Evolutionary conservation across 1,139 yeast genomes (phyloP).

Genomic region (Sugiyamaella novakii): DNA sequence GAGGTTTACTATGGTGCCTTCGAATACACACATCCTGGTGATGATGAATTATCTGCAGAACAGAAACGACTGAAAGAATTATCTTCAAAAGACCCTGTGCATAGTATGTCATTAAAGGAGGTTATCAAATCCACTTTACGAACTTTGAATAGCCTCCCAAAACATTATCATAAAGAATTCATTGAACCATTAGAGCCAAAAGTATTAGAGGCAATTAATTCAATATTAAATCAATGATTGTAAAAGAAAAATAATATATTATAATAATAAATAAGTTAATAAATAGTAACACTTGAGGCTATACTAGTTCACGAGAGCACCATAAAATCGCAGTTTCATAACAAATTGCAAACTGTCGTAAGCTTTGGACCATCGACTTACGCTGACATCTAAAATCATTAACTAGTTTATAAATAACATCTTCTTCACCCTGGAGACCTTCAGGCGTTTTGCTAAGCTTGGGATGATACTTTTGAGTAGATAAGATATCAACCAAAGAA

Average conservation of each 20-base stretch:
- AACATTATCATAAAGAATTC: background rate
- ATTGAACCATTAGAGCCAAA: constrained; percentile 13
- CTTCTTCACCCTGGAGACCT: constrained; percentile 37
- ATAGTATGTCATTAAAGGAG: constrained; percentile 28
- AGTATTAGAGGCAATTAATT: constrained; percentile 8
- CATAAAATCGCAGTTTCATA: constrained; percentile 55
- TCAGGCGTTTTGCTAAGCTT: constrained; percentile 1
- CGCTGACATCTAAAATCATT: constrained; percentile 69
- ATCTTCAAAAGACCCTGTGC: constrained; percentile 32
- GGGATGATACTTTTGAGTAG: constrained; percentile 25
- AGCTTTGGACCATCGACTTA: constrained; percentile 80
- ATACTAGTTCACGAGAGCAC: constrained; percentile 27
- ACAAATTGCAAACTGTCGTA: constrained; percentile 71
- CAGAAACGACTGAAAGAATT: constrained; percentile 27
- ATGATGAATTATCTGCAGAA: constrained; percentile 26
- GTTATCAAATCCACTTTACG: constrained; percentile 15
- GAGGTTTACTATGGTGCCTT: constrained; percentile 35
- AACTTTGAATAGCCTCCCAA: constrained; percentile 2
- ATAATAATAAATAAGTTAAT: constrained; percentile 18
- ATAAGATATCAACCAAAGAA: constrained; percentile 54
- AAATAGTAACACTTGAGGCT: constrained; percentile 4
- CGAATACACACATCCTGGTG: constrained; percentile 34
- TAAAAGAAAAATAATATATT: background rate
- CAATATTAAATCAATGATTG: constrained; percentile 4
- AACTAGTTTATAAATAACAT: constrained; percentile 58